phyloP scores from a whole-genome alignment of 495 filamentous ascomycete genomes.

The Lepraria neglecta region DNA sequence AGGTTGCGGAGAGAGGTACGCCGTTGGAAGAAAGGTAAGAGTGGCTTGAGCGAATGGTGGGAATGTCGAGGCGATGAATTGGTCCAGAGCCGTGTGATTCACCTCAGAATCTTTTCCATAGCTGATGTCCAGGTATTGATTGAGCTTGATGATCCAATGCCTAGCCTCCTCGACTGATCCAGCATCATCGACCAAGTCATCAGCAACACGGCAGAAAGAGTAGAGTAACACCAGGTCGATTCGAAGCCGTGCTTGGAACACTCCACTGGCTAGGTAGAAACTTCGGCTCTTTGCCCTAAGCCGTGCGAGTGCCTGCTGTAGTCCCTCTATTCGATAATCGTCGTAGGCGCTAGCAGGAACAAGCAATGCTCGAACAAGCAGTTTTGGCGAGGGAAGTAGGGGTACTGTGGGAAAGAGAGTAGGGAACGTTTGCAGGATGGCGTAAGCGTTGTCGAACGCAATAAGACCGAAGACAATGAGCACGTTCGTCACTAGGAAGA shows the following conservation, averaged over 20 bases:
- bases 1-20: constrained; percentile 45
- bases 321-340: constrained; percentile 44
- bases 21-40: constrained; percentile 48
- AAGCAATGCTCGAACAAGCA: constrained; percentile 43
- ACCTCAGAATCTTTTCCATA: constrained; percentile 21
- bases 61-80: constrained; percentile 41
- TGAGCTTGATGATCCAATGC: constrained; percentile 47
- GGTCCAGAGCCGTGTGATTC: constrained; percentile 15
- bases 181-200: constrained; percentile 61
- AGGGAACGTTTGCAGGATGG: constrained; percentile 52
- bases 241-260: constrained; percentile 56
- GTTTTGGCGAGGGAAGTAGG: constrained; percentile 38
- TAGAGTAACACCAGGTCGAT: constrained; percentile 62
- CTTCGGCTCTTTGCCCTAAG: constrained; percentile 56
- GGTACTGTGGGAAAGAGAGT: constrained; percentile 39
- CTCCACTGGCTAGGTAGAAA: constrained; percentile 60
- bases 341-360: constrained; percentile 41
- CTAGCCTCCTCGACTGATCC: constrained; percentile 38
- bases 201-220: constrained; percentile 64
- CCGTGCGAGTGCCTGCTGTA: constrained; percentile 48
- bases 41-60: constrained; percentile 42
- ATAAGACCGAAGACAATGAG: constrained; percentile 60
- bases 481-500: constrained; percentile 60
- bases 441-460: constrained; percentile 56
- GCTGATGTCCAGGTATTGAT: constrained; percentile 42